These are phyloP conservation scores for Sergeia podlipaevii DNA, from an alignment of 208 protist genomes.

Conservation along the genomic window DNA sequence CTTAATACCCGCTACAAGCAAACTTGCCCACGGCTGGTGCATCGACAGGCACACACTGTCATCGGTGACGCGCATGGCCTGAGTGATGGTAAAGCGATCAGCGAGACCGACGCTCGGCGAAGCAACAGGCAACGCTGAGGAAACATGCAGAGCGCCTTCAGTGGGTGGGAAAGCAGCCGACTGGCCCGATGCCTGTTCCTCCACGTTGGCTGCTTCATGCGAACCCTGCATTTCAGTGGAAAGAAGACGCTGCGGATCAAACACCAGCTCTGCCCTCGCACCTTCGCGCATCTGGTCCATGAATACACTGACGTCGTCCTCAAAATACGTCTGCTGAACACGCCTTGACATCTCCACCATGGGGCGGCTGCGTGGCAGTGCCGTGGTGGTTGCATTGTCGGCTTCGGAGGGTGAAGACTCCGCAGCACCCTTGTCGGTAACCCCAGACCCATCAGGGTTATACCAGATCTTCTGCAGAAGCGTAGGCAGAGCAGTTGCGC, in stretches of 20 bases:
- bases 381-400: too few species aligned
- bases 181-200: slow-evolving; percentile 7
- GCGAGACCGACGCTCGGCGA: neutral
- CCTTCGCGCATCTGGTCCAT: slow-evolving; percentile 22
- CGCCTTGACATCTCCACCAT: slow-evolving; percentile 57
- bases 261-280: slow-evolving; percentile 17
- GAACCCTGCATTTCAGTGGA: slow-evolving; percentile 4
- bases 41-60: slow-evolving; percentile 87
- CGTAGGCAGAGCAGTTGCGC: slow-evolving; percentile 56
- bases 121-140: neutral
- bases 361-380: neutral
- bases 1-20: slow-evolving; percentile 92
- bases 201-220: slow-evolving; percentile 2
- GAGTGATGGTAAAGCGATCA: slow-evolving; percentile 39
- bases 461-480: slow-evolving; percentile 86
- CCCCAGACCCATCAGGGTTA: slow-evolving; percentile 47
- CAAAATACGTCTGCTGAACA: slow-evolving; percentile 86
- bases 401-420: too few species aligned
- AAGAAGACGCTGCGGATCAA: slow-evolving; percentile 18
- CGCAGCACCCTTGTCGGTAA: slow-evolving; percentile 12
- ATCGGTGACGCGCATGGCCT: slow-evolving; percentile 65
- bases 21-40: slow-evolving; percentile 92
- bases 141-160: neutral
- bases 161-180: neutral
- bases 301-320: slow-evolving; percentile 71